A percentile compares a stretch with the other conserved stretches of the same genome.
Conservation (phyloP, 441 rosid species). For the Breynia disticha region DNA sequence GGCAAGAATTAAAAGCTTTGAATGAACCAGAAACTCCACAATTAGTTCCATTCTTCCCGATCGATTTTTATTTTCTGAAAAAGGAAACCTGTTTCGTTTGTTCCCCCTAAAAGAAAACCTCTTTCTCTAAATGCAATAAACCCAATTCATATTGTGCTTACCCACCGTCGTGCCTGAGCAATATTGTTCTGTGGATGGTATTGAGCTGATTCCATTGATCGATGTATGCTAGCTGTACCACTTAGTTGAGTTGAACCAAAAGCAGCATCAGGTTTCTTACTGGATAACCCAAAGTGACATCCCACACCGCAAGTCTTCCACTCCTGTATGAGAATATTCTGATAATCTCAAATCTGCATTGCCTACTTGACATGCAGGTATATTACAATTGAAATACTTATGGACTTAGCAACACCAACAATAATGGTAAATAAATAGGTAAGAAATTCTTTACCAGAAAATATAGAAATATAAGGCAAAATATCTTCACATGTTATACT, state of each 20-base stretch:
- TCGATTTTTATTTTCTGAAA: not conserved
- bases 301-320: conserved; percentile 53
- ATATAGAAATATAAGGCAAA: too few relatives aligned
- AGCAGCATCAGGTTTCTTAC: conserved; percentile 51
- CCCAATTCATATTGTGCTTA: conserved; percentile 50
- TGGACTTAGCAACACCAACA: too few relatives aligned
- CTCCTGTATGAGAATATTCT: conserved; percentile 30
- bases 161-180: conserved; percentile 88
- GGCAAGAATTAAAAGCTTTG: too few relatives aligned
- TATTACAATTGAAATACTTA: too few relatives aligned
- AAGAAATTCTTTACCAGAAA: too few relatives aligned
- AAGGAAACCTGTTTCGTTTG: not conserved
- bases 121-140: conserved; percentile 9
- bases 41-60: not conserved
- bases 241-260: conserved; percentile 34
- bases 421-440: too few relatives aligned
- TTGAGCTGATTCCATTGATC: conserved; percentile 85
- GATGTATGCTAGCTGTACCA: conserved; percentile 41
- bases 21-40: too few relatives aligned
- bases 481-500: too few relatives aligned
- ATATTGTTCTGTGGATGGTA: conserved; percentile 59
- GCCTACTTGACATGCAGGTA: too few relatives aligned
- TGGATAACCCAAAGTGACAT: conserved; percentile 41
- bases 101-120: not conserved
- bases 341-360: not conserved